phyloP scores from a whole-genome alignment of 805 yeast genomes.

The Kodamaea hsintzibuensis region DNA sequence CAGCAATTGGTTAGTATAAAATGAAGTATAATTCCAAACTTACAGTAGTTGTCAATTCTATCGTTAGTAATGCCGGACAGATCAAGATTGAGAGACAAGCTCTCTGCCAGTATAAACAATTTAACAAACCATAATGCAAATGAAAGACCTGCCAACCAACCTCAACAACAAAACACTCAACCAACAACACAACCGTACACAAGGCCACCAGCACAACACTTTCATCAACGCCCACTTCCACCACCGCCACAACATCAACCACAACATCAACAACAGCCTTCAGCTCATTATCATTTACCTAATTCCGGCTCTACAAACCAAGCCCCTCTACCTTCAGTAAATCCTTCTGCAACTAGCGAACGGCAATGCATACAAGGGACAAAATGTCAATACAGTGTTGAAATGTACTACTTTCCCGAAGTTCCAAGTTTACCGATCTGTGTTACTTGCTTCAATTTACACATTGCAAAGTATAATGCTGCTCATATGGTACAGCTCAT shows the following conservation, averaged over 20 bases:
- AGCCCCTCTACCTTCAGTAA: background rate
- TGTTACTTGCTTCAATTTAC: background rate
- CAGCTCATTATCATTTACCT: too few relatives aligned
- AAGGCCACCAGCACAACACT: background rate
- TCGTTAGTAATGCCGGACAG: background rate
- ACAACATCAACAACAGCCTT: background rate
- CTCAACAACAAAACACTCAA: background rate
- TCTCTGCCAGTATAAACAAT: background rate
- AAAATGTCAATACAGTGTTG: background rate
- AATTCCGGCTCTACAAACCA: background rate
- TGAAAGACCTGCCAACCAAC: too few relatives aligned
- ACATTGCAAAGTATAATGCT: background rate
- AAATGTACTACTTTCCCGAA: background rate
- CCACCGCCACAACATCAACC: background rate
- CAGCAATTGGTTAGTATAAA: background rate
- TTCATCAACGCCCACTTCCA: background rate
- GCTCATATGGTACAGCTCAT: background rate
- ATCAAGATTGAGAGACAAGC: background rate
- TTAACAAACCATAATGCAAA: too few relatives aligned
- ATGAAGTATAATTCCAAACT: background rate
- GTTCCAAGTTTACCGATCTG: background rate
- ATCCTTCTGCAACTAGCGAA: background rate
- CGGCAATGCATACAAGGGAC: background rate
- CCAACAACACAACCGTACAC: background rate
- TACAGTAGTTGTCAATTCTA: background rate